phyloP scores from a whole-genome alignment of 108 stramenopile genomes.

The Chaetoceros muelleri region DNA sequence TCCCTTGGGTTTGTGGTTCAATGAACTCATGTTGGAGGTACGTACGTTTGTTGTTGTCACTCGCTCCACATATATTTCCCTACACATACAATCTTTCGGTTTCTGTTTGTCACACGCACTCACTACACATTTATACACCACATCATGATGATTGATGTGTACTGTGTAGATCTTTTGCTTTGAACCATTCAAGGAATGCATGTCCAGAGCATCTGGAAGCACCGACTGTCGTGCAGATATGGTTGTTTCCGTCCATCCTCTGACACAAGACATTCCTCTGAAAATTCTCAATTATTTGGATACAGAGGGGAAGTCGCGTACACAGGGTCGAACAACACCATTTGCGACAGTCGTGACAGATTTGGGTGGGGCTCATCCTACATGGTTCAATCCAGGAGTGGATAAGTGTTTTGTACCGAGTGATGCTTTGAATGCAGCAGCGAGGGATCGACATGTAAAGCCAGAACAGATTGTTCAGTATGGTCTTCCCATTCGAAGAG shows the following conservation, averaged over 20 bases:
- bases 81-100: too few species aligned
- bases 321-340: conserved; percentile 39
- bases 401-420: conserved; percentile 92
- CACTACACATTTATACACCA: conserved; percentile 1
- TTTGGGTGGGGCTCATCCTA: conserved; percentile 88
- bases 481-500: conserved; percentile 91
- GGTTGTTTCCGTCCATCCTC: conserved; percentile 93
- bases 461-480: conserved; percentile 60
- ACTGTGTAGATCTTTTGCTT: conserved; percentile 18
- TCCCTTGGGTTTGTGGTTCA: conserved; percentile 54
- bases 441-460: conserved; percentile 34
- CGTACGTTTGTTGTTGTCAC: background rate
- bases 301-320: conserved; percentile 19
- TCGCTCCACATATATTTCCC: too few species aligned
- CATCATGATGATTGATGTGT: conserved; percentile 1
- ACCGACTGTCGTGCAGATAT: conserved; percentile 62
- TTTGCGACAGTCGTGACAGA: conserved; percentile 97
- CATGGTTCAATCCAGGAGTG: conserved; percentile 85
- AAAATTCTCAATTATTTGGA: conserved; percentile 59
- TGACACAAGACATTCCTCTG: conserved; percentile 86
- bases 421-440: conserved; percentile 53
- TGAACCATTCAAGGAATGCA: conserved; percentile 36
- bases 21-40: conserved; percentile 44
- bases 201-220: conserved; percentile 31
- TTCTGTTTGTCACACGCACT: too few species aligned